Evolutionary conservation across 768 basidiomycete genomes (phyloP).

Genomic region (Pholiota microspora): DNA sequence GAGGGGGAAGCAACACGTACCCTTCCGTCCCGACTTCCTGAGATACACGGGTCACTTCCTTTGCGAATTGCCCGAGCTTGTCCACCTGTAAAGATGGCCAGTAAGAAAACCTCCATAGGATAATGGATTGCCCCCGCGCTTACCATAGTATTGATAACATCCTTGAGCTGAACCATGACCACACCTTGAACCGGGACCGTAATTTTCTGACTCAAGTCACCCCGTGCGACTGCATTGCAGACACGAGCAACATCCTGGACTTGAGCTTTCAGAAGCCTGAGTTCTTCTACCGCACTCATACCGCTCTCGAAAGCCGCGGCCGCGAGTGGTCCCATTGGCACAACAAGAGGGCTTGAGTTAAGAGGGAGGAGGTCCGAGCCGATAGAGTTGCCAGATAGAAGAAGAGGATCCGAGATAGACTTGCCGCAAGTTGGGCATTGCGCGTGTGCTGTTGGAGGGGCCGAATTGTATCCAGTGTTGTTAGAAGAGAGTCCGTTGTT

Average conservation of each 20-base stretch:
- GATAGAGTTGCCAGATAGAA: slow-evolving; percentile 25
- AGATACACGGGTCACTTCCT: slow-evolving; percentile 84
- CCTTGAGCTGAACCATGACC: slow-evolving; percentile 81
- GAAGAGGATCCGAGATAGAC: slow-evolving; percentile 41
- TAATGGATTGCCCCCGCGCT: background rate
- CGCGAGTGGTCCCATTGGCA: slow-evolving; percentile 58
- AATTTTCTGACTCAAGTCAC: slow-evolving; percentile 77
- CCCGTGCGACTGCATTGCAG: slow-evolving; percentile 76
- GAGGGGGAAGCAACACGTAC: slow-evolving; percentile 28
- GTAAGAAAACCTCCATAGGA: background rate
- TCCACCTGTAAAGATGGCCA: slow-evolving; percentile 29
- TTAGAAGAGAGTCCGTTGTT: slow-evolving; percentile 3
- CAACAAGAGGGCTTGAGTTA: slow-evolving; percentile 47
- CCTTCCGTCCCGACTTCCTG: slow-evolving; percentile 85
- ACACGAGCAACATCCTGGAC: slow-evolving; percentile 81
- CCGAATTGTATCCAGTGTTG: slow-evolving; percentile 30
- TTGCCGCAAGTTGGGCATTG: slow-evolving; percentile 58
- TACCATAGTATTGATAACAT: slow-evolving; percentile 68
- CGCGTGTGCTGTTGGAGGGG: slow-evolving; percentile 44
- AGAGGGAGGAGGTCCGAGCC: slow-evolving; percentile 42
- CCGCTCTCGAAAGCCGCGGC: slow-evolving; percentile 62
- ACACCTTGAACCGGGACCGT: slow-evolving; percentile 76
- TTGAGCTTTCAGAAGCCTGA: slow-evolving; percentile 78
- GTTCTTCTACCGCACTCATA: slow-evolving; percentile 74
- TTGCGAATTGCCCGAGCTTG: slow-evolving; percentile 82